Base-by-base conservation (phyloP, 1,284 basidiomycete genomes). In the Marasmius fiardii region DNA sequence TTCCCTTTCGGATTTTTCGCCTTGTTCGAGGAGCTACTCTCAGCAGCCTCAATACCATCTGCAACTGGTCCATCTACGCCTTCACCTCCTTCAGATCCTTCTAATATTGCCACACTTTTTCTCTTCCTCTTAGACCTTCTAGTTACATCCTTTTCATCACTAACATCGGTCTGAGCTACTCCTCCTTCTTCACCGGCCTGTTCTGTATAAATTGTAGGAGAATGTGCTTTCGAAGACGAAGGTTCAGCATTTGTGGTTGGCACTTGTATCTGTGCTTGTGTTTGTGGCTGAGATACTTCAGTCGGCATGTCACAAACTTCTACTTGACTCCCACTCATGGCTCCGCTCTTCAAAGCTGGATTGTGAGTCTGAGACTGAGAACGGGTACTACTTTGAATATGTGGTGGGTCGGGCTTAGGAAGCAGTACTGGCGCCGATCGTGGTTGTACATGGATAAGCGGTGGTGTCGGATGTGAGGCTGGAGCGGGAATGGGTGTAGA, bases 71-170 rank as follows among this genome's bases (percentile, higher is more conserved):
- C 28, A n/a, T 37, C 37, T 6, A 14, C 18, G n/a, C 16, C 59
- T 37, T 33, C 34, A 41, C 51, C 48, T 20, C 55, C 54, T 31
- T 48, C 41, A 43, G 57, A 60, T 33, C 58, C 60, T 12, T 61
- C 62, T 24, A 62, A 60, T 37, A 54, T 55, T 18, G 54, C 50
- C 8, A 56, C 49, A 34, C 48, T 47, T 48, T 57, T 65, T 28
- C 59, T 61, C 50, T 57, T 61, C 51, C 59, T 51, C 52, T 62
- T 64, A 47, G 31, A 48, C 48, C 54, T 60, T 54, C 21, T 50
- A 4, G 43, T n/a, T n/a, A 4, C 34, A 26, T 51, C 53, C 6
- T n/a, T 28, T 43, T 58, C 45, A 20, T 50, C 20, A 7, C 4
- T 23, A 47, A 24, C 33, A 43, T 39, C 50, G 26, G 35, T 44